These are phyloP conservation scores for Pleurotus pulmonarius DNA, from an alignment of 768 basidiomycete genomes.

Conservation along the genomic window DNA sequence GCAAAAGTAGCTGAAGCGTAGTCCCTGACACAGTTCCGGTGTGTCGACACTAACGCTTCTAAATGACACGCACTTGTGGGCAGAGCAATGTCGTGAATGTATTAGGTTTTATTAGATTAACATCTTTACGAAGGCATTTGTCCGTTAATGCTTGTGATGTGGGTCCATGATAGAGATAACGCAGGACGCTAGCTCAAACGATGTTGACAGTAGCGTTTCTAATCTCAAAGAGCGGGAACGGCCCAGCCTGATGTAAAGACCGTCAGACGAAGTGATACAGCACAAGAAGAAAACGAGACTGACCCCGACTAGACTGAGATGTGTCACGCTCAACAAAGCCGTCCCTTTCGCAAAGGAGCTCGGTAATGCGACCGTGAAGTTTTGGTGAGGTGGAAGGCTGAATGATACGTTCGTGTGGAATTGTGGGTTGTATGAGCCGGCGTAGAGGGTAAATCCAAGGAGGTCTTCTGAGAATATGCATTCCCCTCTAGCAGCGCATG, in stretches of 20 bases:
- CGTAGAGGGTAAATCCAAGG: conserved; percentile 44
- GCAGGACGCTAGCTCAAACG: neutral
- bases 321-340: conserved; percentile 13
- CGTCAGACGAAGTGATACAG: neutral
- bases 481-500: conserved; percentile 21
- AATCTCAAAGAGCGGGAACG: conserved; percentile 5
- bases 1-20: too few relatives aligned
- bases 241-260: neutral
- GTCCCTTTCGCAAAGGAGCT: conserved; percentile 6
- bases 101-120: neutral
- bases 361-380: conserved; percentile 26
- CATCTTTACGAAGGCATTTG: neutral
- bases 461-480: conserved; percentile 20
- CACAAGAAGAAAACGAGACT: neutral
- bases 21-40: too few relatives aligned
- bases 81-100: too few relatives aligned
- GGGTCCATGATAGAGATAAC: neutral
- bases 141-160: neutral
- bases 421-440: conserved; percentile 38
- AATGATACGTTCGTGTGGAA: conserved; percentile 18
- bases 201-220: neutral
- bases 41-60: too few relatives aligned
- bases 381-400: conserved; percentile 23
- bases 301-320: conserved; percentile 15
- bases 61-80: too few relatives aligned